Evolutionary conservation across 1,284 basidiomycete species (phyloP), one percentile per base, ranked within the genome.

Genomic region (Microbotryum intermedium): DNA sequence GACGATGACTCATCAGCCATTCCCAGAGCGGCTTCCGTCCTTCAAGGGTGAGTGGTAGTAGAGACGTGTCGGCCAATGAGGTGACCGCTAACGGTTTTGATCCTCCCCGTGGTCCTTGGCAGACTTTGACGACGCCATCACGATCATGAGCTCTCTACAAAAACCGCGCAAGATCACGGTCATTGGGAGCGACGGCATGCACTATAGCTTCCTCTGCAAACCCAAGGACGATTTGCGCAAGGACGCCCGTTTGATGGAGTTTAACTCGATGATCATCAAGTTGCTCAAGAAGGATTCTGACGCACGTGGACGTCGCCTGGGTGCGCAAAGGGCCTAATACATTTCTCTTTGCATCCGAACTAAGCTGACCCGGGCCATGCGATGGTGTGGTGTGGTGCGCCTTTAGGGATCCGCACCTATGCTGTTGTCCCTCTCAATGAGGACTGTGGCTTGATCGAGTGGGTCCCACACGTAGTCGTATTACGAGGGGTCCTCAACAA

Each of bases 211-310:
- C 79, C 80, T 99, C 18, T 92, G 90, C 67, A 99, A 99, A 75
- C 94, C 95, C 2, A 93, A 93, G 74, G 95, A 99, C 73, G 95
- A 99, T 75, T 79, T 99, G 50, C 83, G 95, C 50, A 99, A 99
- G 76, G 95, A 99, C 72, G 93, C 94, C 0, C 83, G 95, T 10
- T 76, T 99, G 60, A 98, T 98, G 94, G 95, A 98, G 74, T 90
- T 98, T 75, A 93, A 97, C 71, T 83, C 89, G 4, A 94, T 99
- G 78, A 94, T 99, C 78, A 98, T 98, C 78, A 97, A 97, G 74
- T 77, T 98, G 18, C 80, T 99, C 58, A 94, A 94, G 72, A 86
- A 88, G 23, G 90, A 92, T 69, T 91, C 92, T 0, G 90, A 72
- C 52, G 68, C 71, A 5, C 74, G 97, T 60, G 91, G 93, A 39